Evolutionary conservation across 805 yeast genomes (phyloP).

Genomic region (Yarrowia sp.): DNA sequence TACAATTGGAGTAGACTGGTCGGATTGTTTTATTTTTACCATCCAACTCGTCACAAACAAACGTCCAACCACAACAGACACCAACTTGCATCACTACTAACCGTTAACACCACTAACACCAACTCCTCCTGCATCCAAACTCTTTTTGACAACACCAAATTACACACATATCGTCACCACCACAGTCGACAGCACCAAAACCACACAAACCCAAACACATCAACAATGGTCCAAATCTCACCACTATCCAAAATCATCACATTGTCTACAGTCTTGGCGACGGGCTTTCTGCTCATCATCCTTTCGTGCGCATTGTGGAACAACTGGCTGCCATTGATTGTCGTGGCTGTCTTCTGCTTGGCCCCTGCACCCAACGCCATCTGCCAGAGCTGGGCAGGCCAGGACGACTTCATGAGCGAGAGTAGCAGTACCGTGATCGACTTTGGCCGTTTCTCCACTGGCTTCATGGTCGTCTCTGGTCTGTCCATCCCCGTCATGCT

Average conservation of each 20-base stretch:
- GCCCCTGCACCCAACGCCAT: conserved; percentile 73
- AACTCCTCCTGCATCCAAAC: not conserved
- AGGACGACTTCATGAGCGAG: conserved; percentile 64
- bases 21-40: not conserved
- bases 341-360: conserved; percentile 56
- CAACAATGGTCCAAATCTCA: conserved; percentile 38
- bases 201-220: not conserved
- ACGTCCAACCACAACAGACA: too few species aligned
- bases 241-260: conserved; percentile 78
- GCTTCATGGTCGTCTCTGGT: conserved; percentile 72
- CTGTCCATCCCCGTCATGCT: conserved; percentile 70
- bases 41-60: not conserved
- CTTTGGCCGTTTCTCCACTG: conserved; percentile 74
- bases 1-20: not conserved
- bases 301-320: conserved; percentile 83
- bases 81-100: not conserved
- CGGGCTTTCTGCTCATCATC: conserved; percentile 85
- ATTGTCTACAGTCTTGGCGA: conserved; percentile 71
- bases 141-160: conserved; percentile 4
- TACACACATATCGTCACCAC: not conserved
- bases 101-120: not conserved
- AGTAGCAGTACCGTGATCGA: conserved; percentile 54
- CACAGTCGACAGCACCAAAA: not conserved
- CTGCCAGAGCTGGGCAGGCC: conserved; percentile 45
- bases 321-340: conserved; percentile 80